phyloP scores from a whole-genome alignment of 192 early-diverging fungal species.

The Backusella liffmaniae region DNA sequence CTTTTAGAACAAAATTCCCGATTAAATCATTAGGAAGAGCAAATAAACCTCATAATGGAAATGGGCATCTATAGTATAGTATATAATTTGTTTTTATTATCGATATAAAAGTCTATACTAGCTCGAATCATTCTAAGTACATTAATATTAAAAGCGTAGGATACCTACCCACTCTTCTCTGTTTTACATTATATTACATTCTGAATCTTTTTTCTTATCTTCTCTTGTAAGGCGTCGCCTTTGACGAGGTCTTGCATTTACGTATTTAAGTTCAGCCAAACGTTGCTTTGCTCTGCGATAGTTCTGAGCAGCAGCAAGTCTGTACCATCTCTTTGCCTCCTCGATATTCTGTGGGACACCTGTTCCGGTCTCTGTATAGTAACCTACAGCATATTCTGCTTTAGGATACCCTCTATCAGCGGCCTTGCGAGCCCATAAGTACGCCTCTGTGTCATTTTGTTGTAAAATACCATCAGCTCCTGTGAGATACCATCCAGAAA shows the following conservation, averaged over 20 bases:
- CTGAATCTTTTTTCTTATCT: conserved; percentile 14
- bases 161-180: background rate
- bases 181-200: conserved; percentile 33
- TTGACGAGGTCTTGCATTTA: conserved; percentile 23
- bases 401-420: conserved; percentile 93
- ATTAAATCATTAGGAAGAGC: background rate
- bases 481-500: conserved; percentile 99
- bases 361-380: conserved; percentile 90
- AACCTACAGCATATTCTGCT: conserved; percentile 96
- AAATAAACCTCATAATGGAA: background rate
- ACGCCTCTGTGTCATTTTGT: conserved; percentile 94
- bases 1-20: background rate
- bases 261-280: conserved; percentile 76
- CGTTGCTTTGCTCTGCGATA: conserved; percentile 82
- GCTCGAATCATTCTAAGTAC: background rate
- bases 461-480: conserved; percentile 79
- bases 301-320: conserved; percentile 78
- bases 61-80: background rate
- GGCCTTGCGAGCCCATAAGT: conserved; percentile 94
- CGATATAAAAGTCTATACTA: background rate
- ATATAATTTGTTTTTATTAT: background rate
- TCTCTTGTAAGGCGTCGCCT: conserved; percentile 18
- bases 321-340: conserved; percentile 90
- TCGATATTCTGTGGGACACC: conserved; percentile 75
- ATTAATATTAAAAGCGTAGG: background rate